Evolutionary conservation across 2,329 filamentous ascomycete genomes (phyloP).

Genomic region (Cladosporium sp.): DNA sequence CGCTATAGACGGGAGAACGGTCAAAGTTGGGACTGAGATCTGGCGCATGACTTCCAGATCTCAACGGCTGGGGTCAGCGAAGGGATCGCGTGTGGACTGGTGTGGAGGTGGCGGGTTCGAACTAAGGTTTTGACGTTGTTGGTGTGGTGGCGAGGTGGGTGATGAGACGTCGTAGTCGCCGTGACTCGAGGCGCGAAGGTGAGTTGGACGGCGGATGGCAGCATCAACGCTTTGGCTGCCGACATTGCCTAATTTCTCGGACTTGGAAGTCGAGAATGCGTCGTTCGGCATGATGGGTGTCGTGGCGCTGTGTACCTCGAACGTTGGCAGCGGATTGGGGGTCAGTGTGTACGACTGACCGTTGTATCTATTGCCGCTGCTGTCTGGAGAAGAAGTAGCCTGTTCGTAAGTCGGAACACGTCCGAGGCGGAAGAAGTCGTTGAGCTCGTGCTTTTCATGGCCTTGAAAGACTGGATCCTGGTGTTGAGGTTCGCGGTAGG

Average conservation of each 20-base stretch:
- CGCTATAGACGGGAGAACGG: constrained; percentile 38
- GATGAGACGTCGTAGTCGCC: constrained; percentile 42
- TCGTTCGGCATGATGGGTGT: constrained; percentile 26
- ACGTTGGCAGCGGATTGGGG: constrained; percentile 41
- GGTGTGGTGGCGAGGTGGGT: constrained; percentile 34
- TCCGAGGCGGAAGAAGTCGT: constrained; percentile 17
- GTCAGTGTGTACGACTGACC: constrained; percentile 44
- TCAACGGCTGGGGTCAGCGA: constrained; percentile 39
- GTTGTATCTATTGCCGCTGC: constrained; percentile 39
- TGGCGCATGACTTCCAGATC: constrained; percentile 30
- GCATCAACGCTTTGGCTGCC: constrained; percentile 39
- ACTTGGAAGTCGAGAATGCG: constrained; percentile 22
- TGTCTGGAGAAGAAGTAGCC: constrained; percentile 31
- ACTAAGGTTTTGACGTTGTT: constrained; percentile 25
- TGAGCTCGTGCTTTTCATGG: constrained; percentile 19
- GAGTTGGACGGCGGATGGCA: constrained; percentile 39
- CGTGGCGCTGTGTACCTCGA: constrained; percentile 31
- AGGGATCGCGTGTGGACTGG: constrained; percentile 31
- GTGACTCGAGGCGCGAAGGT: constrained; percentile 43
- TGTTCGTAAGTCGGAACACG: constrained; percentile 38
- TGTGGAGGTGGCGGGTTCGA: constrained; percentile 20
- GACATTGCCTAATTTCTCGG: constrained; percentile 43
- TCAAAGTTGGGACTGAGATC: constrained; percentile 38
- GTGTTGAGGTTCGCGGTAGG: constrained; percentile 17
- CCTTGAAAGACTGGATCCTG: constrained; percentile 10